Evolutionary conservation across 1,139 yeast genomes (phyloP), one percentile per base, ranked within the genome.

Genomic region (Protomyces arabidopsidicola): DNA sequence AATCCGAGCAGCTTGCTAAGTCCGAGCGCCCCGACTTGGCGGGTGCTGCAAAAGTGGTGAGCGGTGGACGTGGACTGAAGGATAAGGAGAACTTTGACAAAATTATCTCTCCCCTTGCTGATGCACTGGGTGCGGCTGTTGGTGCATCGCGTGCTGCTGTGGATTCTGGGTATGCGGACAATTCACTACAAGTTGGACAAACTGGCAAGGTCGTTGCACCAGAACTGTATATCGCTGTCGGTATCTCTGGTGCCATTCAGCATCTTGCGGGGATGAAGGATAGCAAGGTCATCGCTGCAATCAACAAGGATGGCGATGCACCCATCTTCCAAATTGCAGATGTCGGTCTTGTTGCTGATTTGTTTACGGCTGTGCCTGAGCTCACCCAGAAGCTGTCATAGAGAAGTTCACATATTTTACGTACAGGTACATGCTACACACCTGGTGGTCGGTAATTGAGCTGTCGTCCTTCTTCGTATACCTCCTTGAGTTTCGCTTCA

Each of bases 121-220:
- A 84, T 65, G 82, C 88, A 67, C 78, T 93, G 67, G 84, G 85
- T 65, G 98, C 98, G 1, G 98, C 96, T 60, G 88, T 93, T 59
- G 98, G 98, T 72, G 98, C 98, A 10, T 90, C 97, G 6, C 86
- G 98, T 75, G 98, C 97, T 18, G 98, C 98, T 20, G 98, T 93
- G 35, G 98, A 93, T 75, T 82, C 95, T 55, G 98, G 97, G 0
- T 90, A 84, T 75, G 91, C 96, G 72, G 98, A 93, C 74, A 93
- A 93, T 77, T 90, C 98, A n/a, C 82, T 93, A 70, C 98, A 93
- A 78, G 93, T 93, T 67, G 98, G 98, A 63, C 98, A 93, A 78
- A 93, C 98, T 12, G 98, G 98, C 72, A 93, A 93, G 75, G 91
- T 91, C 64, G 96, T 93, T 59, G 98, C 98, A 2, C 98, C 98